Evolutionary conservation across 2,329 filamentous ascomycete species (phyloP).

Genomic region (Penicillium sp.): DNA sequence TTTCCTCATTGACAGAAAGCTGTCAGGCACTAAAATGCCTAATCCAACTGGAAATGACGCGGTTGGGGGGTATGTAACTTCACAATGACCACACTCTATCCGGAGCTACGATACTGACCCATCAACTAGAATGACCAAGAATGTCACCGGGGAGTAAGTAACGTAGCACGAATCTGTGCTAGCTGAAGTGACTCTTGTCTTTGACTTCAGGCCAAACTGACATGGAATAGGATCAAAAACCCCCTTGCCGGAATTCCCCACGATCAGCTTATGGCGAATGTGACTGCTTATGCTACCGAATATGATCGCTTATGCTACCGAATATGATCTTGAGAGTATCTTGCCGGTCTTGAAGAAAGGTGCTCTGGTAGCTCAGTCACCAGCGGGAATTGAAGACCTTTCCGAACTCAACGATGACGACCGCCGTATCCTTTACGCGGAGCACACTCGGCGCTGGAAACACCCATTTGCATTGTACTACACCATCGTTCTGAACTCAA

Average conservation of each 20-base stretch:
- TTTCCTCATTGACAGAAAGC: neutral
- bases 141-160: constrained; percentile 18
- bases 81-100: neutral
- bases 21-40: neutral
- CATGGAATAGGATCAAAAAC: constrained; percentile 14
- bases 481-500: constrained; percentile 48
- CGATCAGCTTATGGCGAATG: constrained; percentile 12
- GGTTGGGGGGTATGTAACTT: constrained; percentile 8
- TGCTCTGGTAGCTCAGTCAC: constrained; percentile 71
- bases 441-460: constrained; percentile 47
- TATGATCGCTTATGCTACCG: constrained; percentile 40
- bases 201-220: neutral
- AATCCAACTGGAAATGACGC: neutral
- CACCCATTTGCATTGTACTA: constrained; percentile 49
- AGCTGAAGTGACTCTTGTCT: neutral
- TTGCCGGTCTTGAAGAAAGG: constrained; percentile 44
- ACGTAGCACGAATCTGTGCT: neutral
- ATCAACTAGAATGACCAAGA: constrained; percentile 12
- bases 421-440: constrained; percentile 40
- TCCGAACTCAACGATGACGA: constrained; percentile 56
- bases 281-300: constrained; percentile 38
- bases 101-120: neutral
- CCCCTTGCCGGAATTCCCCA: constrained; percentile 13
- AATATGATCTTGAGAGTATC: constrained; percentile 59
- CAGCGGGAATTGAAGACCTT: constrained; percentile 60